Evolutionary conservation across 352 stramenopile species (phyloP), one percentile per base, ranked within the genome.

Genomic region (Aphanomyces stellatus): DNA sequence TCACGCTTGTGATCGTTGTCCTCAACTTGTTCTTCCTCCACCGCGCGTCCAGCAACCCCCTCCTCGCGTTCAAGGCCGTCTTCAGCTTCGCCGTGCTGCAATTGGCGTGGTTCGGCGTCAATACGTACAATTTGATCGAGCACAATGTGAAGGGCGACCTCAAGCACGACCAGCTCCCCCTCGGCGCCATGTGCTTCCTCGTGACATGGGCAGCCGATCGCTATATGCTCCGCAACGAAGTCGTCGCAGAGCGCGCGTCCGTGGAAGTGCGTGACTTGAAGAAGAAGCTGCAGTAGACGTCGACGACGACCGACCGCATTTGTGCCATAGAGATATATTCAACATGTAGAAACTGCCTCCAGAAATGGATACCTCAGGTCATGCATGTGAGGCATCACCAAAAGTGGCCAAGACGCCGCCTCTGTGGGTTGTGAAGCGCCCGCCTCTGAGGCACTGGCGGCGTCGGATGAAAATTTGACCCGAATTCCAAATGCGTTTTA

Each of bases 41-140:
- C 11, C 82, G 85, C 48, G 82, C 76, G 71, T 34, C 49, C 17
- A 66, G 79, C 33, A 76, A 83, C 41, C 75, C 82, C 28, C 49
- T 93, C 51, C 69, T 93, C 49, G 76, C 78, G 27, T 93, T 93
- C 76, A 93, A 93, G 69, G 71, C 80, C 22, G 78, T 79, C 46
- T 93, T 93, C 61, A 78, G 74, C 42, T 82, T 93, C 65, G 78
- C 77, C 41, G 73, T 93, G 62, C 72, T 93, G 63, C 81, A 93
- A 72, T 70, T 72, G 22, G 74, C 82, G 51, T 93, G 85, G 85
- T 91, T 79, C 71, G 70, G 64, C 33, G 57, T 73, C 42, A 78
- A 79, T 61, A 80, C 74, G 64, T 87, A 76, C 61, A 71, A 76
- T 42, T 80, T 82, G 69, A 63, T 72, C 30, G 77, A 77, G 69